A percentile compares a stretch with the other conserved stretches of the same genome.
Conservation (phyloP, 192 early-diverging fungal genomes). For the Cetraspora pellucida region DNA sequence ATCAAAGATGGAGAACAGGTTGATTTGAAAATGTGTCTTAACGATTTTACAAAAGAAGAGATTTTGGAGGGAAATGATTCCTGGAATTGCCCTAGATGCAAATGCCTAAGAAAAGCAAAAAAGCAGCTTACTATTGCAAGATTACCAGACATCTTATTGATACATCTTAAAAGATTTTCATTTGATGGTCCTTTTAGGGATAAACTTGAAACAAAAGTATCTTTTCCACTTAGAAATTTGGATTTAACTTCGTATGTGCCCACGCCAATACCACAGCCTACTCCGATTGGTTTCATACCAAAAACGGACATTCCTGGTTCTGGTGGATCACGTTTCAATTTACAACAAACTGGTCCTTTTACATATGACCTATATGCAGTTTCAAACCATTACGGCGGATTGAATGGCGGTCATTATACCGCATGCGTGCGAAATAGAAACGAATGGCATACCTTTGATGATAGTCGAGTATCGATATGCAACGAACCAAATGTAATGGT, state of each 20-base stretch:
- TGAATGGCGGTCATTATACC: slow-evolving; percentile 80
- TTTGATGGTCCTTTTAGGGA: slow-evolving; percentile 90
- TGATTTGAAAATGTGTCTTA: slow-evolving; percentile 79
- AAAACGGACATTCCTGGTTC: background rate
- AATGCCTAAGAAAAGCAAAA: slow-evolving; percentile 67
- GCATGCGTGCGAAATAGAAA: slow-evolving; percentile 67
- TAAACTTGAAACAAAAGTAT: slow-evolving; percentile 86
- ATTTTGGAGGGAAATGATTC: slow-evolving; percentile 86
- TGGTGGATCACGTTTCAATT: background rate
- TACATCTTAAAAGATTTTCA: slow-evolving; percentile 95
- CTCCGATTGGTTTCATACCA: background rate
- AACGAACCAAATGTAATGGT: slow-evolving; percentile 61
- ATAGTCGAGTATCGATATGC: slow-evolving; percentile 66
- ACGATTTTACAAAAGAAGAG: slow-evolving; percentile 83
- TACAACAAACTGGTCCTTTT: slow-evolving; percentile 23
- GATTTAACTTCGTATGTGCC: slow-evolving; percentile 63
- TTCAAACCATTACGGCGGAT: slow-evolving; percentile 76
- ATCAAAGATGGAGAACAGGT: slow-evolving; percentile 53
- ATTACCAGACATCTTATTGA: slow-evolving; percentile 83
- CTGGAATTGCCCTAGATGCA: slow-evolving; percentile 90
- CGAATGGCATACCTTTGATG: slow-evolving; percentile 88
- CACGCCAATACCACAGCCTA: background rate
- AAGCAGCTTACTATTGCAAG: slow-evolving; percentile 82
- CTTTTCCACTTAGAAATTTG: slow-evolving; percentile 73
- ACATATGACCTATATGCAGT: slow-evolving; percentile 78